Evolutionary conservation across 768 basidiomycete species (phyloP).

Genomic region (Tephrocybe sp.): DNA sequence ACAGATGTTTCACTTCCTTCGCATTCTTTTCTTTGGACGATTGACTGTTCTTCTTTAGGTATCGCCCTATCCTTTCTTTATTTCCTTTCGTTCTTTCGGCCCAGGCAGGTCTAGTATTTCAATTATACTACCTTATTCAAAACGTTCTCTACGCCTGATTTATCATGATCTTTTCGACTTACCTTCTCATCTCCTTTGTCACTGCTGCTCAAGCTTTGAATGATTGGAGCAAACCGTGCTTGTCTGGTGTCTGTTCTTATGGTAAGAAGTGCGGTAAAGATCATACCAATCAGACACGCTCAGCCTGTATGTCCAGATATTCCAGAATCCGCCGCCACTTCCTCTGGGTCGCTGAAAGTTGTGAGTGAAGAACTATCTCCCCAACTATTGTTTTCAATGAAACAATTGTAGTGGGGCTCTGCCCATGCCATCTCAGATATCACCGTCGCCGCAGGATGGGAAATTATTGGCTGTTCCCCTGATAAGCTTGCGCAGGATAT

Average conservation of each 20-base stretch:
- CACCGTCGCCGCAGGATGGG: slow-evolving; percentile 53
- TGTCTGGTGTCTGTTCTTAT: slow-evolving; percentile 40
- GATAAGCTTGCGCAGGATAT: slow-evolving; percentile 42
- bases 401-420: slow-evolving; percentile 34
- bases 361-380: slow-evolving; percentile 22
- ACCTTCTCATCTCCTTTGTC: slow-evolving; percentile 16
- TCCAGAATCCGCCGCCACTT: slow-evolving; percentile 25
- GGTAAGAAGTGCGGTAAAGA: slow-evolving; percentile 18
- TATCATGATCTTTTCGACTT: slow-evolving; percentile 8
- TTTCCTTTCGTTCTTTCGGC: slow-evolving; percentile 11
- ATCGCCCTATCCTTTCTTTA: slow-evolving; percentile 11
- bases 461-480: slow-evolving; percentile 45
- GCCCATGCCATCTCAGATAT: slow-evolving; percentile 39
- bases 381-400: neutral
- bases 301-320: slow-evolving; percentile 21
- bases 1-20: neutral
- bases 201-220: slow-evolving; percentile 30
- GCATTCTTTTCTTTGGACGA: neutral
- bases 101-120: slow-evolving; percentile 11
- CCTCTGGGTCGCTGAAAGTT: slow-evolving; percentile 40
- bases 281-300: neutral
- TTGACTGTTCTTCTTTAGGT: neutral
- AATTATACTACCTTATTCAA: slow-evolving; percentile 1
- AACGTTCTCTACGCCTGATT: neutral
- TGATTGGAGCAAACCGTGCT: slow-evolving; percentile 43